Evolutionary conservation across 1,284 basidiomycete species (phyloP).

Genomic region (Lentinula novae-zelandiae): DNA sequence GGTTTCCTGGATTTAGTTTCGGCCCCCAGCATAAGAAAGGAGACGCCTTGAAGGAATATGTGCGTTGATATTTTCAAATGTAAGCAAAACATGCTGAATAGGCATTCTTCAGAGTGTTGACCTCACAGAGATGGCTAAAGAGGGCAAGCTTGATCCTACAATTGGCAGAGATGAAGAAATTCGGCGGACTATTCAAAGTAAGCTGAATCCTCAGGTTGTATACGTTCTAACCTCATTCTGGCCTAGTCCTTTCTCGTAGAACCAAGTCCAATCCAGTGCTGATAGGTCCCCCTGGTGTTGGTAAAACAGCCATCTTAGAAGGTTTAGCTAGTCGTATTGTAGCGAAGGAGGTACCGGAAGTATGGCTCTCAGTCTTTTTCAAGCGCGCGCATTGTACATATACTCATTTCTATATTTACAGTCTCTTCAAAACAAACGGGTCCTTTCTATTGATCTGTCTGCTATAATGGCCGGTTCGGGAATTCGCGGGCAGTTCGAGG

Average conservation of each 20-base stretch:
- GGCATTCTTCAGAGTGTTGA: constrained; percentile 61
- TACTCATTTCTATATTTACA: constrained; percentile 24
- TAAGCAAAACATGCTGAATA: not conserved
- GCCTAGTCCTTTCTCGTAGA: constrained; percentile 66
- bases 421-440: constrained; percentile 80
- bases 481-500: constrained; percentile 88
- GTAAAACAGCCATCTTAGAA: constrained; percentile 92
- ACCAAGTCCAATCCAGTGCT: constrained; percentile 89
- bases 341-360: constrained; percentile 89
- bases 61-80: constrained; percentile 31
- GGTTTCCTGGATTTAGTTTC: constrained; percentile 55
- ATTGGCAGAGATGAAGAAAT: constrained; percentile 94
- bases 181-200: constrained; percentile 84
- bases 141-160: constrained; percentile 86
- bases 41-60: constrained; percentile 81
- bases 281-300: constrained; percentile 80
- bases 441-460: constrained; percentile 79
- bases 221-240: constrained; percentile 15
- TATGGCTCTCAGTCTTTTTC: constrained; percentile 25
- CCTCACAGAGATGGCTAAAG: constrained; percentile 76
- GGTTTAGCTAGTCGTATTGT: constrained; percentile 88
- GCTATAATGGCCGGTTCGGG: constrained; percentile 85
- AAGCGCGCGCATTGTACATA: not conserved
- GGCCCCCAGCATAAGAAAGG: constrained; percentile 69
- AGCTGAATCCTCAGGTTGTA: constrained; percentile 19